Conservation (phyloP, 768 basidiomycete species). For the Kwoniella sp. region DNA sequence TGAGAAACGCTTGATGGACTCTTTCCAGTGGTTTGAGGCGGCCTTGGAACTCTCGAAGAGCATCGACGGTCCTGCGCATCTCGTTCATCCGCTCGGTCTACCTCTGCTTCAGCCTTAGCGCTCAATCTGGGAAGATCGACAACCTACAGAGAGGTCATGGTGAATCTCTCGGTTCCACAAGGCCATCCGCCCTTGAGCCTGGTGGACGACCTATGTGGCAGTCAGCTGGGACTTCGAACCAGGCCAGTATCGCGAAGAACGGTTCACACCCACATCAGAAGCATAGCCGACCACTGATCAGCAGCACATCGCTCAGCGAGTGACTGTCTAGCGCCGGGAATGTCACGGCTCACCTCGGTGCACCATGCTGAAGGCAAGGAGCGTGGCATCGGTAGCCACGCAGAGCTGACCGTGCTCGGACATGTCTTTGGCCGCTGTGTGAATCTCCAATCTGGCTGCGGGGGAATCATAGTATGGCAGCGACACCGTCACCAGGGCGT, state of each 20-base stretch:
- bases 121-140: background rate
- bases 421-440: background rate
- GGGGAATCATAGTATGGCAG: slow-evolving; percentile 1
- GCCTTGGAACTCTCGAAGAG: background rate
- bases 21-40: background rate
- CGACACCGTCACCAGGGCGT: background rate
- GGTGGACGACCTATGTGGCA: background rate
- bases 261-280: background rate
- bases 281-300: background rate
- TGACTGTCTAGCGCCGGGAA: background rate
- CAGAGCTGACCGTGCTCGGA: background rate
- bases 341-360: background rate
- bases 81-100: background rate
- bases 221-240: background rate
- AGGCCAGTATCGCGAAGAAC: no score
- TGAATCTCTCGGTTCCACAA: background rate
- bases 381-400: background rate
- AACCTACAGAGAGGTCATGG: background rate
- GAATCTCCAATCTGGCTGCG: background rate
- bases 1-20: background rate
- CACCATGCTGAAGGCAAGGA: slow-evolving; percentile 2
- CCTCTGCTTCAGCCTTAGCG: background rate
- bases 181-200: background rate
- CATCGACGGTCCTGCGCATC: background rate
- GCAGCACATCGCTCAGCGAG: background rate